These are phyloP conservation scores for Triticum monococcum DNA, from an alignment of 176 grass and related monocot species.

Conservation along the genomic window DNA sequence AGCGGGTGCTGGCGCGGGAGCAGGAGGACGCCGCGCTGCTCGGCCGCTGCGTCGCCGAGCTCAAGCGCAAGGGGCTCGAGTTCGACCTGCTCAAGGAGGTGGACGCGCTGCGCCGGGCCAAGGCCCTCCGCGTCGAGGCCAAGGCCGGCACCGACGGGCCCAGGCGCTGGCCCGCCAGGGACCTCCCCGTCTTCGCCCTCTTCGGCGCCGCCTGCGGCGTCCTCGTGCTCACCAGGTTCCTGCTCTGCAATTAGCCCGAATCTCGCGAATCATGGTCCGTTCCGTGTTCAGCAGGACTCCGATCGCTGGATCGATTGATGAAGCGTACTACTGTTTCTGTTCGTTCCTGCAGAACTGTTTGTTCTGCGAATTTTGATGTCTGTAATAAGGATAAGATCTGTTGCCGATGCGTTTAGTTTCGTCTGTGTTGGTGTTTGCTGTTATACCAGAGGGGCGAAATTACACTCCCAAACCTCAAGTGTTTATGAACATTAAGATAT, in stretches of 20 bases:
- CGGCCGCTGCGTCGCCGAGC: slow-evolving; percentile 63
- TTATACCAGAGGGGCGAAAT: background rate
- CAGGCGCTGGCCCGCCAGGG: slow-evolving; percentile 59
- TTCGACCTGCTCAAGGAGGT: slow-evolving; percentile 98
- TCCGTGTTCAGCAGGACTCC: background rate
- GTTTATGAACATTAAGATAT: background rate
- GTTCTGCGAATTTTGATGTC: slow-evolving; percentile 63
- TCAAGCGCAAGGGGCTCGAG: slow-evolving; percentile 72
- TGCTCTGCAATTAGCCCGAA: slow-evolving; percentile 59
- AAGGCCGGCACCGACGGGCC: slow-evolving; percentile 41
- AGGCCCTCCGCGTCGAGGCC: slow-evolving; percentile 85
- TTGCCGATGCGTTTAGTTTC: too few species aligned
- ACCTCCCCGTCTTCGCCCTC: slow-evolving; percentile 62
- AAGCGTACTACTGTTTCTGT: background rate
- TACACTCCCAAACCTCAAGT: background rate
- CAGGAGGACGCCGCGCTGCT: slow-evolving; percentile 80
- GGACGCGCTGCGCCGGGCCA: slow-evolving; percentile 81
- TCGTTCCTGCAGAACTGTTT: slow-evolving; percentile 54
- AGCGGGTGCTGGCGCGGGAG: slow-evolving; percentile 75
- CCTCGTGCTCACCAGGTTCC: slow-evolving; percentile 72
- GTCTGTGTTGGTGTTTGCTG: too few species aligned
- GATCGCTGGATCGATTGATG: background rate
- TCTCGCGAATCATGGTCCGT: too few species aligned
- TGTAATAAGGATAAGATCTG: slow-evolving; percentile 19
- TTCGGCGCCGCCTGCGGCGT: slow-evolving; percentile 57